Evolutionary conservation across 1,284 basidiomycete genomes (phyloP), one percentile per base, ranked within the genome.

Genomic region (Leccinum fuscescens): DNA sequence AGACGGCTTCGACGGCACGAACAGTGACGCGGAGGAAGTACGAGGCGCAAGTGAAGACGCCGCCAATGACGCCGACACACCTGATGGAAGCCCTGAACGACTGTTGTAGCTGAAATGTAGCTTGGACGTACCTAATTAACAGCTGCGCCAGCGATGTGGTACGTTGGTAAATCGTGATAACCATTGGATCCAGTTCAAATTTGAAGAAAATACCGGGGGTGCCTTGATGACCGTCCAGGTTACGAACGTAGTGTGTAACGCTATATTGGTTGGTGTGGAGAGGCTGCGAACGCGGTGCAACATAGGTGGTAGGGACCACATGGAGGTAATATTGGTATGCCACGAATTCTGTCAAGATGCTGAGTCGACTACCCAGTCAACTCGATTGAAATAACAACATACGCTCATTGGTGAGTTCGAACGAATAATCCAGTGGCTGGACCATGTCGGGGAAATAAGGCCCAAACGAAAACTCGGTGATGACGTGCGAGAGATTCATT

Each of bases 241-340:
- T 80, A 12, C 93, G 86, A 2, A 86, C 87, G 74, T 98, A 96
- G 75, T 98, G 94, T 0, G 94, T 98, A 2, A 98, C 96, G 54
- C 92, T 94, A 78, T 99, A 98, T 75, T 98, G 92, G 69, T 95
- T 89, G 0, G 96, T 99, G 33, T 85, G 74, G n/a, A 92, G 74
- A 8, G 88, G 85, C 27, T 55, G 72, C 58, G 76, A 84, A 60
- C 80, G 85, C 42, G 78, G 89, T 33, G 84, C 89, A 64, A 96
- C 84, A 75, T 98, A 98, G 3, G 89, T 92, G 0, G 96, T 98
- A 0, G 96, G 96, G 2, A 99, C 95, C 62, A 98, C 91, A 52
- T 92, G 91, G 14, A 98, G 78, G 80, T 93, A 98, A 74, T 99
- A 98, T 73, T 97, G 94, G 76, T 95, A 98, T n/a, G 92, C 90